phyloP scores from a whole-genome alignment of 148 eudicot species.

The Rhododendron griersonianum region DNA sequence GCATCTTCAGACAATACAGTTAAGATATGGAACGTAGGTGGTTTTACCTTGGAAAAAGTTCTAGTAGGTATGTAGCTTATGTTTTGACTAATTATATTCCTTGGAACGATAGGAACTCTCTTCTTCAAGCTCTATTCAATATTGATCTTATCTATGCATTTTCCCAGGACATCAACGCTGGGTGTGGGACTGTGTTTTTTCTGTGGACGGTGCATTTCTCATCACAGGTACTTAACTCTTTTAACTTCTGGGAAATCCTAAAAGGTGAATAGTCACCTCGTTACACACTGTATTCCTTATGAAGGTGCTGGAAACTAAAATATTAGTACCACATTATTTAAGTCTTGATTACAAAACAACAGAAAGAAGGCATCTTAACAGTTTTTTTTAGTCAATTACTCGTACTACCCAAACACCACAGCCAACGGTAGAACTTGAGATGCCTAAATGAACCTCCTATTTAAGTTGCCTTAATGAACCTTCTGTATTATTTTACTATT shows the following conservation, averaged over 20 bases:
- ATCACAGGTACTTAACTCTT: slow-evolving; percentile 61
- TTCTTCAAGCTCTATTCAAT: neutral
- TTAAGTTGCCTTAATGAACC: too few species aligned
- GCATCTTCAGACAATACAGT: slow-evolving; percentile 93
- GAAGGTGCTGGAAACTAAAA: neutral
- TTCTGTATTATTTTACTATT: too few species aligned
- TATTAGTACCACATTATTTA: neutral
- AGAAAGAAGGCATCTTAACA: neutral
- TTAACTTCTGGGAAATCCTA: neutral
- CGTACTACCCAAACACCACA: too few species aligned
- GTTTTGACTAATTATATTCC: neutral
- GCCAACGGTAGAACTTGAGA: too few species aligned
- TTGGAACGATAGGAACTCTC: neutral
- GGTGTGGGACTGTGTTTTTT: slow-evolving; percentile 99
- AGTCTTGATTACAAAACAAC: neutral
- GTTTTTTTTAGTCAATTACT: neutral
- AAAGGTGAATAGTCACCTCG: neutral
- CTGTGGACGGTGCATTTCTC: slow-evolving; percentile 96
- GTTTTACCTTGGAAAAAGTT: slow-evolving; percentile 81
- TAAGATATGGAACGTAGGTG: slow-evolving; percentile 91
- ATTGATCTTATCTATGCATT: slow-evolving; percentile 8
- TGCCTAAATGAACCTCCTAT: too few species aligned
- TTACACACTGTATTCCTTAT: neutral
- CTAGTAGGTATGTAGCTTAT: slow-evolving; percentile 21
- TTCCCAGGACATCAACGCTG: slow-evolving; percentile 88